Evolutionary conservation across 352 stramenopile genomes (phyloP).

Genomic region (Phytophthora pistaciae): DNA sequence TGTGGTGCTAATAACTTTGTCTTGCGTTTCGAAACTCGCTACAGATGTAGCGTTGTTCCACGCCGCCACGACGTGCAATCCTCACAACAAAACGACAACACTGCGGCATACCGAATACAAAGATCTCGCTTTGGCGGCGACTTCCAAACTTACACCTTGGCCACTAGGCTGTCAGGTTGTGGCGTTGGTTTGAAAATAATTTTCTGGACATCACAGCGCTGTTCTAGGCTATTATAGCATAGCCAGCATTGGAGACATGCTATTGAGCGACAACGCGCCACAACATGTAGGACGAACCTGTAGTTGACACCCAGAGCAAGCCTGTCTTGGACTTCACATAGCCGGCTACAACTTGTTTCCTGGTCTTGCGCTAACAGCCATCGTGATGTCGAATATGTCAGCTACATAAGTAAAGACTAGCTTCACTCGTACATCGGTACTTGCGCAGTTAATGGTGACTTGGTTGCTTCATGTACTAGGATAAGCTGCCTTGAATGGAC

Average conservation of each 20-base stretch:
- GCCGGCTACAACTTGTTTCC: not conserved
- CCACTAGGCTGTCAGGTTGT: too few species aligned
- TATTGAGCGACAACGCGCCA: not conserved
- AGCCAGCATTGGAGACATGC: not conserved
- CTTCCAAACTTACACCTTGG: too few species aligned
- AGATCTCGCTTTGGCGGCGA: too few species aligned
- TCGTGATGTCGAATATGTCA: not conserved
- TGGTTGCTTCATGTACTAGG: not conserved
- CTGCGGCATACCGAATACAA: not conserved
- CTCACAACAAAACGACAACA: not conserved
- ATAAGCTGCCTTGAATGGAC: too few species aligned
- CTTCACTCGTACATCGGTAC: not conserved
- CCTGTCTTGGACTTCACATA: not conserved
- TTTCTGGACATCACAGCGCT: not conserved
- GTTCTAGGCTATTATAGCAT: too few species aligned
- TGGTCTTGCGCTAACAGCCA: not conserved
- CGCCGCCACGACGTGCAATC: not conserved
- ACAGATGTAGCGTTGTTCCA: not conserved
- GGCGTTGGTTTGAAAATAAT: not conserved
- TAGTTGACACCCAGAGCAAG: not conserved
- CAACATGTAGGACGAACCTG: not conserved
- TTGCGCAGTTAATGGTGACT: not conserved
- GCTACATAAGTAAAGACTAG: not conserved
- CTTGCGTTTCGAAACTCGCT: not conserved
- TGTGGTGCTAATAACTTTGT: not conserved